Base-by-base conservation (phyloP, 257 asterid species). In the Ballota nigra region DNA sequence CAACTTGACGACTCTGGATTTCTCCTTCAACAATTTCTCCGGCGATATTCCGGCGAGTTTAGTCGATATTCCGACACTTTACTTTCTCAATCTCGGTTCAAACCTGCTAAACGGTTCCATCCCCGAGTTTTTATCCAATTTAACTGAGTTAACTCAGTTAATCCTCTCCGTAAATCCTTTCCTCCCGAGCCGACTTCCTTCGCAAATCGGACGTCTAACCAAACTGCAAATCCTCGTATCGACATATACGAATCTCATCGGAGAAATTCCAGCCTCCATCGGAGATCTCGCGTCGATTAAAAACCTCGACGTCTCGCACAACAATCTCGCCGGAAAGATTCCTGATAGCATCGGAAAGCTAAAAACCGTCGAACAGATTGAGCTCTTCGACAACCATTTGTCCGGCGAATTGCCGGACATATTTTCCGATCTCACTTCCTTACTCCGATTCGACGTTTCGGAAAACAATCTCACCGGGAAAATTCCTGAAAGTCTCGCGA, bases 351-450 rank as follows among this genome's bases (percentile, higher is more conserved):
- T 92, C 5, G 97, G 87, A 33, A 76, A 73, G 36, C 73, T 90
- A 68, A 80, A 49, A 70, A 79, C 43, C 23, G 75, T 59, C 10
- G 83, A 52, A 11, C 87, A 79, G 63, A 84, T 92, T 26, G 95
- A 92, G 70, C 61, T 92, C 18, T 92, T 8, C 43, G 20, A 0
- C 0, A 92, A 92, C 77, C 80, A 77, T 9, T 75, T 92, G 24
- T 83, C 90, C 23, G 96, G 98, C 3, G 92, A 87, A 69, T 75
- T 92, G 58, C 97, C 98, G 2, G 89, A 90, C 34, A 16, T 72
- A 6, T 92, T 92, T 77, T 71, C 78, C 33, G 79, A 78, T 38
- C 89, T 92, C 53, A 79, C 84, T 49, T 79, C 81, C 4, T 76
- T 92, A 51, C 64, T 59, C 1, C 77, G 81, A 1, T 83, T 92